Base-by-base conservation (phyloP, 2,329 filamentous ascomycete species). In the Arthrobotrys pseudoclavata region DNA sequence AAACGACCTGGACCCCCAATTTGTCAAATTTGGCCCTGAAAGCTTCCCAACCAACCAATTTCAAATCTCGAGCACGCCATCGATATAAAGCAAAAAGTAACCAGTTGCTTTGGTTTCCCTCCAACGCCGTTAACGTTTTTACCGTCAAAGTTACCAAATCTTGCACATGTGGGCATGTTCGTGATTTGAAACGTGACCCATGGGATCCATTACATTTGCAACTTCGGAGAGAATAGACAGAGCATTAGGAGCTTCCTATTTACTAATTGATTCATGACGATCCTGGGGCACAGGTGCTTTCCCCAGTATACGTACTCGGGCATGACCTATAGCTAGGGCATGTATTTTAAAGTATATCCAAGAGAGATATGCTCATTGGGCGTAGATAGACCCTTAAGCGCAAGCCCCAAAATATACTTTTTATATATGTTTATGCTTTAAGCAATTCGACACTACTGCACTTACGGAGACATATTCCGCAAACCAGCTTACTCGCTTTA, bases 391-490 rank as follows among this genome's bases (percentile, higher is more conserved):
- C 26, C 40, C 24, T 63, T 29, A 26, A 26, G 4, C 13, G 12
- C 15, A 53, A 31, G 42, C 42, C 47, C 24, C 47, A n/a, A 69
- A 24, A 50, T 24, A 50, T 1, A 5, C 3, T 24, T 69, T 42
- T 45, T n/a, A 61, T 64, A 42, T 20, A 22, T 29, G 31, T 47
- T 13, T 37, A 31, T 62, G 47, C 45, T 37, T 57, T 37, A 34
- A 62, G 47, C 40, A 64, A 57, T 50, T 29, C 20, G 40, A 45
- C 62, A 74, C 69, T 74, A 74, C 69, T 74, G 69, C 69, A 74
- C 26, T 29, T 62, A 67, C 69, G 69, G 69, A 62, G 69, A 74
- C 69, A 74, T 74, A 74, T 50, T 74, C 53, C 62, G 18, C 62
- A 40, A 62, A 31, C 48, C 42, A 62, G 22, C 53, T 62, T 63